Evolutionary conservation across 2,329 filamentous ascomycete species (phyloP).

Genomic region (Colletotrichum lupini): DNA sequence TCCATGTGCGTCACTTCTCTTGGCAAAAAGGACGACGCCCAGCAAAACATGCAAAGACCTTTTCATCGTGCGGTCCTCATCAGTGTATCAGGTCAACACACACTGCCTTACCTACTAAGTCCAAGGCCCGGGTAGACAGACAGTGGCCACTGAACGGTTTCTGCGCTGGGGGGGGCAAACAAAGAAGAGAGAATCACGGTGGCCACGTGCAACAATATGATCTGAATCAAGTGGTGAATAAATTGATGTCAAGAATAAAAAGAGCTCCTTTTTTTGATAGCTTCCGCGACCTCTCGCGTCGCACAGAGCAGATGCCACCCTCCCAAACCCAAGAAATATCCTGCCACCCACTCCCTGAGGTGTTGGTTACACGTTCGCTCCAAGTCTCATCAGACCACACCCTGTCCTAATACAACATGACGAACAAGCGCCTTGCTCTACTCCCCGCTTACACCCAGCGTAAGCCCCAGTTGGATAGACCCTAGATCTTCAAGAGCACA

Average conservation of each 20-base stretch:
- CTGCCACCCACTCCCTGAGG: background rate
- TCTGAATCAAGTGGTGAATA: constrained; percentile 4
- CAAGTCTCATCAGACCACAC: constrained; percentile 18
- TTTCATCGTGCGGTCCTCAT: background rate
- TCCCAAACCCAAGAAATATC: constrained; percentile 17
- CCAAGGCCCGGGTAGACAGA: too few relatives aligned
- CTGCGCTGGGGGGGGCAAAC: background rate
- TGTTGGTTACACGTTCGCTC: constrained; percentile 17
- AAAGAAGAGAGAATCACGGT: background rate
- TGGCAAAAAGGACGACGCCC: background rate
- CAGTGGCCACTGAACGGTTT: background rate
- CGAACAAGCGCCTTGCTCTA: constrained; percentile 3
- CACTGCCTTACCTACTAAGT: too few relatives aligned
- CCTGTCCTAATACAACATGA: background rate
- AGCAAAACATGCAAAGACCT: background rate
- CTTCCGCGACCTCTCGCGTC: constrained; percentile 8
- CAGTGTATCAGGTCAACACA: background rate
- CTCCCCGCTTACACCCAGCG: constrained; percentile 28
- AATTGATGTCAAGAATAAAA: constrained; percentile 20
- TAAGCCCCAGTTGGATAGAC: constrained; percentile 16
- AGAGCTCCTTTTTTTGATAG: constrained; percentile 23
- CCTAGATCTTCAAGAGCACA: background rate
- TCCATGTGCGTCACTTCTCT: background rate
- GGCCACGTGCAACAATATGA: background rate
- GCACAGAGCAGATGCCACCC: constrained; percentile 11